Evolutionary conservation across 2,329 filamentous ascomycete genomes (phyloP), one percentile per base, ranked within the genome.

Genomic region (Simplicillium aogashimaense): DNA sequence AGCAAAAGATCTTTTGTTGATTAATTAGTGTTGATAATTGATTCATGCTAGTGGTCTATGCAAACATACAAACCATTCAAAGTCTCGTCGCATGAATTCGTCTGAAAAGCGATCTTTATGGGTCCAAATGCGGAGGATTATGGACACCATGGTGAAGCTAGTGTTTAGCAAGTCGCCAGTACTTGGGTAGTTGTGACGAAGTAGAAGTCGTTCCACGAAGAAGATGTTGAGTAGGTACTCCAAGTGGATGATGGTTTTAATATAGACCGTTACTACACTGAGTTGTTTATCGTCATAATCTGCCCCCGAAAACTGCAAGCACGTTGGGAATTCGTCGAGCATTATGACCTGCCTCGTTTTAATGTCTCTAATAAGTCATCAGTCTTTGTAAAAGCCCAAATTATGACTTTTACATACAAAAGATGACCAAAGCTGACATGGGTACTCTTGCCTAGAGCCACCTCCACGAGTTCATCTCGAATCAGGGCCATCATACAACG

Each of bases 391-490:
- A 9, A 18, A 28, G 12, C 11, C 8, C 2, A 28, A 3, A 3
- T 16, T 1, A 9, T n/a, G 13, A 4, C 30, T 14, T 53, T 9
- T 25, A 37, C 54, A 10, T 39, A 57, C 54, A 46, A 36, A 2
- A 57, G 32, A 7, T 42, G 39, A 15, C 51, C 47, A 2, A 49
- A 37, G 2, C 45, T 49, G 1, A 43, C 36, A 2, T 46, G 43
- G 4, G 44, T 43, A 1, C 32, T 43, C 1, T 39, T 50, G 3
- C 67, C 68, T 0, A 78, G 54, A 0, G 74, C 73, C 16, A 79
- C 61, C 45, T 78, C 72, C 4, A 81, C 60, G 4, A 81, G 67
- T 36, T 81, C 75, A 44, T 81, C 76, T 3, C 71, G 63, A 7
- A 80, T 62, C 1, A 62, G 50, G 3, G 68, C 66, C 29, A 78